phyloP scores from a whole-genome alignment of 202 grass and related monocot genomes.

The Saccharum hybrid region DNA sequence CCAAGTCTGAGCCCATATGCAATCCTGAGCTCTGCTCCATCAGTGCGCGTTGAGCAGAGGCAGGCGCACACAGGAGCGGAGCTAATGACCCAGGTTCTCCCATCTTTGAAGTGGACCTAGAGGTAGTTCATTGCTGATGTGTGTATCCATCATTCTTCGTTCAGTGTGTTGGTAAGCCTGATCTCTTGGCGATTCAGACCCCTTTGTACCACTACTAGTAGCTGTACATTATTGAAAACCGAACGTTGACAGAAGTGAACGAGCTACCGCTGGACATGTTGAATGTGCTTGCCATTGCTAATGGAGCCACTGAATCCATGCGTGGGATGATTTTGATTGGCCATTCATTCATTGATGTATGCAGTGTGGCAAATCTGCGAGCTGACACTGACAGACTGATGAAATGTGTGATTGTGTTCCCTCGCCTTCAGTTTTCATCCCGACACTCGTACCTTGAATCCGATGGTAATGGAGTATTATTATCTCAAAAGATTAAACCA shows the following conservation, averaged over 20 bases:
- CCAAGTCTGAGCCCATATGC: background rate
- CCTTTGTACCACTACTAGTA: conserved; percentile 47
- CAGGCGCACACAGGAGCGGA: background rate
- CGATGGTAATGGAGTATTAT: too few species aligned
- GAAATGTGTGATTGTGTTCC: background rate
- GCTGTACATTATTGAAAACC: conserved; percentile 52
- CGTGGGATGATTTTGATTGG: background rate
- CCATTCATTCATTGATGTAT: background rate
- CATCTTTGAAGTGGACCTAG: background rate
- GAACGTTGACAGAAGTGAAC: conserved; percentile 8
- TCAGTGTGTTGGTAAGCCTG: conserved; percentile 42
- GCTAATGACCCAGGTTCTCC: background rate
- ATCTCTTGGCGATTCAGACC: background rate
- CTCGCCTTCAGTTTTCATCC: background rate
- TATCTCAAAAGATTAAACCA: too few species aligned
- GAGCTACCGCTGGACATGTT: conserved; percentile 2
- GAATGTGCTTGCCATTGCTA: conserved; percentile 9
- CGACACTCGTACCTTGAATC: too few species aligned
- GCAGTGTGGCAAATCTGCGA: too few species aligned
- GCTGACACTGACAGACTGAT: background rate
- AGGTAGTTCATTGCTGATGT: background rate
- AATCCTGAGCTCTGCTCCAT: conserved; percentile 8
- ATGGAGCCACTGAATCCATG: conserved; percentile 11
- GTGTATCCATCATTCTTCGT: conserved; percentile 31
- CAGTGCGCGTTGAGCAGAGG: background rate